Evolutionary conservation across 2,329 filamentous ascomycete genomes (phyloP).

Genomic region (Colletotrichum abscissum): DNA sequence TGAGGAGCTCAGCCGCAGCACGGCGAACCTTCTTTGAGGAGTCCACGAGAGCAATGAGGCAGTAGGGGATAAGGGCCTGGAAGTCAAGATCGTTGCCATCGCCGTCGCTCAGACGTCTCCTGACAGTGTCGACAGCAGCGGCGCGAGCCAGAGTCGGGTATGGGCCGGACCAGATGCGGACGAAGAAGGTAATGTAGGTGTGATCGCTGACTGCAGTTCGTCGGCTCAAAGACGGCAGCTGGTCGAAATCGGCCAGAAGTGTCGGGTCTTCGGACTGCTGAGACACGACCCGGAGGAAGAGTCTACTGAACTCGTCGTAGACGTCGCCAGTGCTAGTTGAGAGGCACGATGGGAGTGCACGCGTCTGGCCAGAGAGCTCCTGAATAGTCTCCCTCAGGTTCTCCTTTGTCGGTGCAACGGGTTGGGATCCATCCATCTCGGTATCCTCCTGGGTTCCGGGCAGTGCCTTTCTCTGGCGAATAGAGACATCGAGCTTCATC

Average conservation of each 20-base stretch:
- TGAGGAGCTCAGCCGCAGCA: slow-evolving; percentile 76
- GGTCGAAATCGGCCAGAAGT: slow-evolving; percentile 63
- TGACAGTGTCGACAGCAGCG: slow-evolving; percentile 75
- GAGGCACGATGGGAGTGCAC: slow-evolving; percentile 62
- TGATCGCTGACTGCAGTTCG: slow-evolving; percentile 67
- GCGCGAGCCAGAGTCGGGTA: slow-evolving; percentile 76
- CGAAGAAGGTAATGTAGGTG: slow-evolving; percentile 81
- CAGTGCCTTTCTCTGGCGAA: slow-evolving; percentile 66
- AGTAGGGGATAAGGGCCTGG: slow-evolving; percentile 86
- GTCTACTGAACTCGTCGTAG: slow-evolving; percentile 68
- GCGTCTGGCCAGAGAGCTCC: slow-evolving; percentile 50
- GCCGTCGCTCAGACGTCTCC: slow-evolving; percentile 63
- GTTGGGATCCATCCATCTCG: slow-evolving; percentile 57
- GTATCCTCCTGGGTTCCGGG: slow-evolving; percentile 62
- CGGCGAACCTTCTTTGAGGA: slow-evolving; percentile 80
- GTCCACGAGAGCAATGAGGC: slow-evolving; percentile 80
- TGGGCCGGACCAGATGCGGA: slow-evolving; percentile 78
- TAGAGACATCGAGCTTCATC: slow-evolving; percentile 77
- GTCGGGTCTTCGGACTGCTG: slow-evolving; percentile 52
- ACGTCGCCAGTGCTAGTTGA: slow-evolving; percentile 60
- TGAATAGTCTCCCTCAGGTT: slow-evolving; percentile 53
- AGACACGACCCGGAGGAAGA: slow-evolving; percentile 66
- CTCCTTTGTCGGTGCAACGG: slow-evolving; percentile 41
- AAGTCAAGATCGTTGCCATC: slow-evolving; percentile 70
- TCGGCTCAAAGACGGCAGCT: slow-evolving; percentile 64